Evolutionary conservation across 768 basidiomycete genomes (phyloP).

Genomic region (Trametes cingulata): DNA sequence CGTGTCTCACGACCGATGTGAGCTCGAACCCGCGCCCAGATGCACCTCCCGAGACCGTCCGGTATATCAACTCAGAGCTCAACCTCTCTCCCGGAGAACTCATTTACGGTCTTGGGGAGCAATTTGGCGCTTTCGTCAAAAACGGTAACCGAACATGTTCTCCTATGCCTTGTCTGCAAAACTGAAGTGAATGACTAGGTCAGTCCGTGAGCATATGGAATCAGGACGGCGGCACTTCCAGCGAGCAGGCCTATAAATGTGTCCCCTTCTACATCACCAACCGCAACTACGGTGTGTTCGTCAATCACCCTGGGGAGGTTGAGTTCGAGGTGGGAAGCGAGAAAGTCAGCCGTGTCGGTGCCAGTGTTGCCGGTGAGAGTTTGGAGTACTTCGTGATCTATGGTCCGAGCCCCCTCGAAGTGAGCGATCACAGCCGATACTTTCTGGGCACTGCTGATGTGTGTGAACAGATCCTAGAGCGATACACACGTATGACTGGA

Average conservation of each 20-base stretch:
- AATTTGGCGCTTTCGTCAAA: constrained; percentile 74
- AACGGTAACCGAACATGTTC: constrained; percentile 59
- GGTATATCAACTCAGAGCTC: constrained; percentile 60
- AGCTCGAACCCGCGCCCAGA: constrained; percentile 56
- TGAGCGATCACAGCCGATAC: constrained; percentile 26
- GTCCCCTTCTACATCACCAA: constrained; percentile 72
- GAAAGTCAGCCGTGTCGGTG: constrained; percentile 62
- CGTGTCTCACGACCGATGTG: constrained; percentile 57
- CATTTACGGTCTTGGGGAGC: constrained; percentile 74
- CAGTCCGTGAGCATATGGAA: constrained; percentile 70
- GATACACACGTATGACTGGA: constrained; percentile 62
- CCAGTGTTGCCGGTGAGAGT: constrained; percentile 60
- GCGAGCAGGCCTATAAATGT: constrained; percentile 67
- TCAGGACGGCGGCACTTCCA: constrained; percentile 73
- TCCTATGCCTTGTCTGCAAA: constrained; percentile 22
- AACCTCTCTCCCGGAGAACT: constrained; percentile 69
- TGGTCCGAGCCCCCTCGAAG: constrained; percentile 65
- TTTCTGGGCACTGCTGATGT: background rate
- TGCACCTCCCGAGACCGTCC: constrained; percentile 41
- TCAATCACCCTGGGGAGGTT: constrained; percentile 76
- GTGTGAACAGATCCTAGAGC: constrained; percentile 50
- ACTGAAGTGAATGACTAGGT: constrained; percentile 34
- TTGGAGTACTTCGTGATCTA: constrained; percentile 75
- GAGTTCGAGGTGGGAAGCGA: constrained; percentile 73
- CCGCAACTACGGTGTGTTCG: constrained; percentile 72